Evolutionary conservation across 106 monocot genomes (phyloP), one percentile per base, ranked within the genome.

Genomic region (Narthecium ossifragum): DNA sequence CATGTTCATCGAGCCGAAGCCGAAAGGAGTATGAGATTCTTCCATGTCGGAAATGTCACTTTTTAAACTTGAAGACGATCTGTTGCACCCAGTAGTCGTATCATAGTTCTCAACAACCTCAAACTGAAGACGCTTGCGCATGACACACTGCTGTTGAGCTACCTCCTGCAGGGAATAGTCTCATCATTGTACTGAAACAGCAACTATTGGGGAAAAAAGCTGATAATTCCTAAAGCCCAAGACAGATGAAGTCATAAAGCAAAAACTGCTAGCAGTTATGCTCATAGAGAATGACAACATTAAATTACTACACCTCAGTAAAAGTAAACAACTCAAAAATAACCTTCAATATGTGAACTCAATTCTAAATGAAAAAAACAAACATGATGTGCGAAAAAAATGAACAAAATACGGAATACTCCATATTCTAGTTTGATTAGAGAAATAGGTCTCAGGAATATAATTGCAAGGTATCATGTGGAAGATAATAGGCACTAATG

Each of bases 81-180:
- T 46, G 27, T 41, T 46, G 30, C 14, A 41, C 24, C 38, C 52
- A 52, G 12, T 63, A n/a, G n/a, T n/a, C n/a, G n/a, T n/a, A n/a
- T n/a, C n/a, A 39, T 50, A 32, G 57, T 50, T 65, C 25, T 72
- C 78, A 61, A 49, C 31, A 51, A 63, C 48, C 59, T 79, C 80
- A 66, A 85, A 85, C 21, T 70, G 68, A 69, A 85, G 76, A 50
- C 85, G 80, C 57, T 76, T 85, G 41, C 79, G 65, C 80, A 76
- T 80, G 48, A 51, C 73, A 66, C 70, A 70, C 46, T 65, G 69
- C 72, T 60, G 49, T 34, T 73, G 76, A 61, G 51, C 25, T 51
- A 39, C 30, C 29, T 79, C 85, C 85, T 85, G 58, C 57, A 79
- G 57, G 26, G 47, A 65, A 12, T 69, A 43, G n/a, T 18, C 24